A percentile compares a stretch with the other conserved stretches of the same genome.
phyloP scores from a whole-genome alignment of 768 basidiomycete species.

The Hypholoma fasciculare region DNA sequence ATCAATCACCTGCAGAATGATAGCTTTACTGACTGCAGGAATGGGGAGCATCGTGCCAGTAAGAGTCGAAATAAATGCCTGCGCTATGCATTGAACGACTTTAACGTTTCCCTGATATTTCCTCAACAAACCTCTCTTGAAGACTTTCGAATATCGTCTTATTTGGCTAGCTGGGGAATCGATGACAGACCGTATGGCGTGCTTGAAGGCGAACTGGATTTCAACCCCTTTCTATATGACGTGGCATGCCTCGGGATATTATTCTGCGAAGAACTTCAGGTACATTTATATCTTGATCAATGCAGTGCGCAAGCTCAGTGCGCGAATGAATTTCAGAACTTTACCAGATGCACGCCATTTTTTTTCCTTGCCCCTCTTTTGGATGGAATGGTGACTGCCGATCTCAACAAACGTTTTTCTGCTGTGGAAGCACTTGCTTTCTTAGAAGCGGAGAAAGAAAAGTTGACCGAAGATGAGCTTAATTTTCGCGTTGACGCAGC shows the following conservation, averaged over 20 bases:
- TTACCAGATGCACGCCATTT: not conserved
- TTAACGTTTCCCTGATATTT: not conserved
- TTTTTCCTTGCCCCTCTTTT: not conserved
- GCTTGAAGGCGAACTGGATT: not conserved
- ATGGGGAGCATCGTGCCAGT: not conserved
- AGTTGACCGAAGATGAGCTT: not conserved
- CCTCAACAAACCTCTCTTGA: not conserved
- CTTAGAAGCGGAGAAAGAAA: not conserved
- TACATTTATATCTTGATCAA: not conserved
- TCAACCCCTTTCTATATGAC: not conserved
- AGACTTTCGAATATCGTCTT: not conserved
- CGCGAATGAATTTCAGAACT: not conserved
- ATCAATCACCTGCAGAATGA: not conserved
- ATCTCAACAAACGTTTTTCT: not conserved
- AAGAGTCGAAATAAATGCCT: not conserved
- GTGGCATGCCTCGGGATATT: not conserved
- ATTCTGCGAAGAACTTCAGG: not conserved
- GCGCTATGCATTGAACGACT: not conserved
- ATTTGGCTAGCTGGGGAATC: not conserved
- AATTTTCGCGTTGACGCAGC: not conserved
- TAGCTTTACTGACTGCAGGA: too few species aligned
- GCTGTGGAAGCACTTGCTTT: not conserved
- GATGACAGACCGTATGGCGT: not conserved
- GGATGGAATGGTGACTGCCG: not conserved
- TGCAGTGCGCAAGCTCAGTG: not conserved